Percentiles rank a stretch among this genome's conserved stretches.
Evolutionary conservation across 306 rosid species (phyloP).

Genomic region (Sphenostylis stenocarpa): DNA sequence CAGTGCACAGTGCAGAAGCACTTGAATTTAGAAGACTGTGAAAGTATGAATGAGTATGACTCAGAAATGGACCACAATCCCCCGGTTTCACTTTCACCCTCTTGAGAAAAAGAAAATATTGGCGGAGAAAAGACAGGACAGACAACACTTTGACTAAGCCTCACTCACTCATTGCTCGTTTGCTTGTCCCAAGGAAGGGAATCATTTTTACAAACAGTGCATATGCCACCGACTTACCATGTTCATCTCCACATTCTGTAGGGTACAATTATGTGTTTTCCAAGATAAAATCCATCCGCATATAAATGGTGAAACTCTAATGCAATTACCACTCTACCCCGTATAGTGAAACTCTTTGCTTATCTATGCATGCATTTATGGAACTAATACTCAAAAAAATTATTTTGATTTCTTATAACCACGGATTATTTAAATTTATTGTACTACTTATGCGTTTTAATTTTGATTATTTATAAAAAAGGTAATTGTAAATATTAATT

Average conservation of each 20-base stretch:
- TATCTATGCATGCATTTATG: background rate
- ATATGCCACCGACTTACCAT: constrained; percentile 30
- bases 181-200: background rate
- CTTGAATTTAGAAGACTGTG: constrained; percentile 42
- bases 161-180: background rate
- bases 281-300: background rate
- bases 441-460: background rate
- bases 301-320: background rate
- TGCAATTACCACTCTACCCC: background rate
- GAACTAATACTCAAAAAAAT: background rate
- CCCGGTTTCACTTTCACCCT: background rate
- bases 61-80: constrained; percentile 41
- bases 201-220: constrained; percentile 3
- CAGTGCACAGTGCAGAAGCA: background rate
- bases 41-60: constrained; percentile 14
- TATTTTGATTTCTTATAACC: background rate
- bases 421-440: too few relatives aligned
- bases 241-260: constrained; percentile 19
- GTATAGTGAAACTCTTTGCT: background rate
- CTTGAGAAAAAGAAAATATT: background rate
- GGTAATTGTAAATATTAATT: background rate
- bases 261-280: constrained; percentile 30
- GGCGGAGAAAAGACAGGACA: constrained; percentile 10
- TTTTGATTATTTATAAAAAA: background rate
- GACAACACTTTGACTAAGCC: constrained; percentile 32